phyloP scores from a whole-genome alignment of 139 green algal species.

The Yamagishiella unicocca region DNA sequence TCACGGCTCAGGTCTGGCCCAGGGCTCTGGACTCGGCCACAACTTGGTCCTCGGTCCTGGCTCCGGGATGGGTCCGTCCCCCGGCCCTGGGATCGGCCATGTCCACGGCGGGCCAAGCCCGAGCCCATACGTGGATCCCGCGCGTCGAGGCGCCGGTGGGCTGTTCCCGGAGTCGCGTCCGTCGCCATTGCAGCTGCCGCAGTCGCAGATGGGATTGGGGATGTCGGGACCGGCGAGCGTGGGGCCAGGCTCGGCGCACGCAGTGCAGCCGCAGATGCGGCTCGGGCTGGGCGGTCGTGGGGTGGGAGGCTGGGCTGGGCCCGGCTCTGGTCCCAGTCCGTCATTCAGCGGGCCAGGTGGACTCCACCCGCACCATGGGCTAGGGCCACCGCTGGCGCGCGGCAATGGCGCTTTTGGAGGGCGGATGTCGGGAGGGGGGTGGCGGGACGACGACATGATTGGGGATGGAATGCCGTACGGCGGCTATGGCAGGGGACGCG shows the following conservation, averaged over 20 bases:
- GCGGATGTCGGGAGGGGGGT: not conserved
- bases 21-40: too few species aligned
- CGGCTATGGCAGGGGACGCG: conserved; percentile 2
- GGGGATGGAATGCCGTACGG: conserved; percentile 18
- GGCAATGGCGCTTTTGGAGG: not conserved
- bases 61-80: not conserved
- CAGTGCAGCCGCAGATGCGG: not conserved
- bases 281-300: not conserved
- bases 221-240: not conserved
- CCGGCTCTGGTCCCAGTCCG: not conserved
- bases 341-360: not conserved
- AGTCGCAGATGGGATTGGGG: not conserved
- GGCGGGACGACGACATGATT: conserved; percentile 35
- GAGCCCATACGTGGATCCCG: not conserved
- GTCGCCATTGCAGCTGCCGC: not conserved
- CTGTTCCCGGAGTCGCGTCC: not conserved
- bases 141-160: not conserved
- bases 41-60: not conserved
- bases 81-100: not conserved
- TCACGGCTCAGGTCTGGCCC: not conserved
- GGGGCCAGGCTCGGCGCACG: not conserved
- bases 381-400: not conserved
- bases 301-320: not conserved
- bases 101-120: not conserved
- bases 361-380: conserved; percentile 4